Evolutionary conservation across 805 yeast species (phyloP).

Genomic region (Dipodascus albidus): DNA sequence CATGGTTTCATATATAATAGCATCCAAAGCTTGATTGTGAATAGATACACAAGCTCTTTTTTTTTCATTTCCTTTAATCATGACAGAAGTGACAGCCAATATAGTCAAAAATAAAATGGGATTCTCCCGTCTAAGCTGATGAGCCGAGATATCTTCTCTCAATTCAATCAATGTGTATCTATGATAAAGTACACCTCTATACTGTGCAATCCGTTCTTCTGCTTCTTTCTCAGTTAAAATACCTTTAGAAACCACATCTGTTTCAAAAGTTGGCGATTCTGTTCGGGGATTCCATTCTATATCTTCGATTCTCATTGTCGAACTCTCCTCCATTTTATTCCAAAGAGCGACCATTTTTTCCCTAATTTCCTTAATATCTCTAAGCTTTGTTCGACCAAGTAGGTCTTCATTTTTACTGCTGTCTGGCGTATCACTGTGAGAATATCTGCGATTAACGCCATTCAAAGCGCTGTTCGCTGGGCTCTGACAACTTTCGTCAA

Average conservation of each 20-base stretch:
- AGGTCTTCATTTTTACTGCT: not conserved
- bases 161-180: slow-evolving; percentile 49
- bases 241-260: slow-evolving; percentile 40
- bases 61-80: slow-evolving; percentile 1
- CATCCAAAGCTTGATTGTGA: slow-evolving; percentile 21
- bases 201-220: slow-evolving; percentile 37
- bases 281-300: slow-evolving; percentile 6
- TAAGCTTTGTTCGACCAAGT: not conserved
- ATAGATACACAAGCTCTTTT: slow-evolving; percentile 12
- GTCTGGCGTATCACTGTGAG: not conserved
- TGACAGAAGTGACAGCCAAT: slow-evolving; percentile 46
- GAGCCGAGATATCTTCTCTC: slow-evolving; percentile 33
- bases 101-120: slow-evolving; percentile 58
- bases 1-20: slow-evolving; percentile 41
- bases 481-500: no score
- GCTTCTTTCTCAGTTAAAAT: slow-evolving; percentile 53
- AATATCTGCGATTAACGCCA: not conserved
- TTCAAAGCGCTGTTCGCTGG: no score
- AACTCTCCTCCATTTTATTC: slow-evolving; percentile 8
- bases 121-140: slow-evolving; percentile 35
- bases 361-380: slow-evolving; percentile 8
- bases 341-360: slow-evolving; percentile 14
- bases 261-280: slow-evolving; percentile 11
- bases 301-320: slow-evolving; percentile 8
- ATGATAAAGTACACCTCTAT: slow-evolving; percentile 35